Evolutionary conservation across 495 filamentous ascomycete species (phyloP), one percentile per base, ranked within the genome.

Genomic region (Bryoglossum gracile): DNA sequence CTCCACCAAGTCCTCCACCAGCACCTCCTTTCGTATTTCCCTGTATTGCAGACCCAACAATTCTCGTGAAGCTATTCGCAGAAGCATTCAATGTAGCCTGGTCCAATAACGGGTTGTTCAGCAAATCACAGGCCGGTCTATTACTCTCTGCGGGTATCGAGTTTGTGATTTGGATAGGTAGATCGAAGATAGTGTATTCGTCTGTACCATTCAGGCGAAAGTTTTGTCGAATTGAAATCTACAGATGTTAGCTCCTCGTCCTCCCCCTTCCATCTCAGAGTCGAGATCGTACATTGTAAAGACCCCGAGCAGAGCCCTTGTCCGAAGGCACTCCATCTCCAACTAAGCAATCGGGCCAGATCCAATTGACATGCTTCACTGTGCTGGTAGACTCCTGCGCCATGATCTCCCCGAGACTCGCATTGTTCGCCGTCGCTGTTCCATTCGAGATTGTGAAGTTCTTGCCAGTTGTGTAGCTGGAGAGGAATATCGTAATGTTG

Each of bases 391-490:
- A 66, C 54, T 84, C 81, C 34, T 77, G 72, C 38, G 64, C 57
- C 66, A 84, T 75, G 39, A 84, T 76, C 22, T 80, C 71, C 1
- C 78, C 80, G 11, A 82, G 65, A 40, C 73, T 80, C 28, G 72
- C 72, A 41, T 71, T 70, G 43, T 68, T 65, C n/a, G 66, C 67
- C n/a, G 72, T 68, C 19, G 65, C 65, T 32, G 77, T 80, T 42
- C 77, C 80, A 60, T 84, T 84, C 32, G 76, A 78, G 44, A 84
- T 79, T 22, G 82, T 84, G 58, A 86, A 80, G 61, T 84, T 86
- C 49, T 71, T 73, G 26, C 72, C 73, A 11, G 73, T 75, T 16
- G 64, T 56, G 54, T 77, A 74, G 57, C 77, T 81, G 47, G 73
- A 83, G 21, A 86, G 69, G 62, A 86, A 84, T 30, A 86, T 68